Percentiles rank a stretch among this genome's conserved stretches.
Evolutionary conservation across 108 stramenopile genomes (phyloP).

Genomic region (Mayamaea pseudoterrestris): DNA sequence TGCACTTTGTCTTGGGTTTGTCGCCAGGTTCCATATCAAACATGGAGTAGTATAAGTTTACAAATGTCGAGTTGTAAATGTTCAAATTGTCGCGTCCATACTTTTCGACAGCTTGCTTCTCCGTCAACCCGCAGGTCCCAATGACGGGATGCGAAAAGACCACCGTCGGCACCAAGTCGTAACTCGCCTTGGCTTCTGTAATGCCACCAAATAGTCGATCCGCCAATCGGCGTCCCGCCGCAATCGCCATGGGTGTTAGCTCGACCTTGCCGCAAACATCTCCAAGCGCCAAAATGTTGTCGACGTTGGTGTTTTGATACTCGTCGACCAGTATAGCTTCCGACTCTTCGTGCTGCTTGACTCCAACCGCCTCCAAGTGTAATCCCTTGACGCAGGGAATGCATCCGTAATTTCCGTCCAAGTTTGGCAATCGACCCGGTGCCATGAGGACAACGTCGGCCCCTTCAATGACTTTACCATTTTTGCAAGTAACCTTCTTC

Average conservation of each 20-base stretch:
- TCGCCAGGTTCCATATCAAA: slow-evolving; percentile 73
- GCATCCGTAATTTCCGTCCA: slow-evolving; percentile 30
- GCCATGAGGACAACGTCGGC: slow-evolving; percentile 74
- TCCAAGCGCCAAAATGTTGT: slow-evolving; percentile 81
- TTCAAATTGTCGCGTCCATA: slow-evolving; percentile 86
- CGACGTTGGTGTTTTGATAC: slow-evolving; percentile 68
- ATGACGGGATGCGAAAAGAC: slow-evolving; percentile 88
- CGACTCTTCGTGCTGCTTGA: slow-evolving; percentile 12
- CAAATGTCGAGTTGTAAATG: slow-evolving; percentile 82
- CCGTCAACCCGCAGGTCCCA: slow-evolving; percentile 80
- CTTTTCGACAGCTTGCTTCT: slow-evolving; percentile 68
- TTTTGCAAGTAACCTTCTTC: slow-evolving; percentile 40
- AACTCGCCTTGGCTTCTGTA: slow-evolving; percentile 36
- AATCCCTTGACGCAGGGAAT: slow-evolving; percentile 46
- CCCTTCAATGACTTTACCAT: slow-evolving; percentile 49
- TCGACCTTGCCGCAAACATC: slow-evolving; percentile 81
- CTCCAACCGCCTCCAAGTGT: slow-evolving; percentile 52
- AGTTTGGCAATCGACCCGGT: slow-evolving; percentile 57
- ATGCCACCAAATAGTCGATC: slow-evolving; percentile 79
- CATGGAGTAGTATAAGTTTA: slow-evolving; percentile 82
- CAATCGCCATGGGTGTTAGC: slow-evolving; percentile 92
- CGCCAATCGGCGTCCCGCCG: slow-evolving; percentile 77
- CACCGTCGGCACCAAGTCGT: slow-evolving; percentile 79
- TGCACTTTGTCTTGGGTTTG: slow-evolving; percentile 91
- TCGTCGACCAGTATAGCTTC: slow-evolving; percentile 73